phyloP scores from a whole-genome alignment of 2,329 filamentous ascomycete genomes.

The Aspergillus aculeatinus region DNA sequence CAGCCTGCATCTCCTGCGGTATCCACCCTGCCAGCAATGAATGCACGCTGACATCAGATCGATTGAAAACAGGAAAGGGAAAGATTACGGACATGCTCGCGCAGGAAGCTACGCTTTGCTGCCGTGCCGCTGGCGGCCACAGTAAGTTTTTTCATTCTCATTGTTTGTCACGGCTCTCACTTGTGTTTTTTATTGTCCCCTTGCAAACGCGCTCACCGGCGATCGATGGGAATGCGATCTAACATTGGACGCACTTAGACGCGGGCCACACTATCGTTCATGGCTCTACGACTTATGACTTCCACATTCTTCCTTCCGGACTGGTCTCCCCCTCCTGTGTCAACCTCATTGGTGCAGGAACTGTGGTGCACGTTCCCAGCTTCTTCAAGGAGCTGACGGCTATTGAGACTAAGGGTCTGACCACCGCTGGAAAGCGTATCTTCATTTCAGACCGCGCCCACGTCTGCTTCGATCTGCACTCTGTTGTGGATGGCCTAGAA shows the following conservation, averaged over 20 bases:
- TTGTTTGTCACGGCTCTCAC: not conserved
- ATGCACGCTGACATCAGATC: not conserved
- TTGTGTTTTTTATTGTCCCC: slow-evolving; percentile 1
- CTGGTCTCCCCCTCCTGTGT: slow-evolving; percentile 46
- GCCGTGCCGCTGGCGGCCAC: slow-evolving; percentile 48
- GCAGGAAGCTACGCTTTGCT: slow-evolving; percentile 45
- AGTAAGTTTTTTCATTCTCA: slow-evolving; percentile 32
- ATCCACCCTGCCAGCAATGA: not conserved
- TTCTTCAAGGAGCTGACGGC: slow-evolving; percentile 50
- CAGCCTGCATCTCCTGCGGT: not conserved
- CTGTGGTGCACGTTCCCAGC: slow-evolving; percentile 48
- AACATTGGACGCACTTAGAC: slow-evolving; percentile 23
- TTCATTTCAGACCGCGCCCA: slow-evolving; percentile 50
- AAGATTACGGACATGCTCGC: slow-evolving; percentile 51
- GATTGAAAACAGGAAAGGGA: slow-evolving; percentile 40
- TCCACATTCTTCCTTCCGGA: slow-evolving; percentile 50
- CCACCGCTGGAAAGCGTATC: slow-evolving; percentile 41
- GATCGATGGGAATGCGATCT: not conserved
- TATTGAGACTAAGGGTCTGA: slow-evolving; percentile 46
- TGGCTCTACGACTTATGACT: slow-evolving; percentile 48
- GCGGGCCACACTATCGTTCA: slow-evolving; percentile 52
- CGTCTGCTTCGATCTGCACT: slow-evolving; percentile 47
- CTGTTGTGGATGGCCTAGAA: slow-evolving; percentile 47
- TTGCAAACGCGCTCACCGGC: not conserved
- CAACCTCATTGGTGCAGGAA: slow-evolving; percentile 50